Evolutionary conservation across 129 eudicot genomes (phyloP), one percentile per base, ranked within the genome.

Genomic region (Glebionis coronaria): DNA sequence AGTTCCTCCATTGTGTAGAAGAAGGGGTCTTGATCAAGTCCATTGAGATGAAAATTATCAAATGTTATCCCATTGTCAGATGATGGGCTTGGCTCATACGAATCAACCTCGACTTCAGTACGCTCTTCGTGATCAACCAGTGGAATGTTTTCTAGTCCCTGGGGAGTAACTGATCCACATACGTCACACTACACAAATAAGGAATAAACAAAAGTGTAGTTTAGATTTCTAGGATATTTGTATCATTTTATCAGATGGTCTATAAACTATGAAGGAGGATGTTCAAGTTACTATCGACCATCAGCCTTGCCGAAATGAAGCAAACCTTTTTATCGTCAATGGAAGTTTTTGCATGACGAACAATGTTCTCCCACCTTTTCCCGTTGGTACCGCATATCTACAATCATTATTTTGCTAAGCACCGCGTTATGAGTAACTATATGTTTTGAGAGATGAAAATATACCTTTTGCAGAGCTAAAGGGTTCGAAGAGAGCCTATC

Each of bases 311-410:
- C 25, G 2, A 23, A 38, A 53, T 12, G 63, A 40, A 69, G 12
- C 55, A 21, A 40, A 69, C 64, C 27, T 13, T 42, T 21, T 42
- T 44, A 55, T 44, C n/a, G 3, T 38, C 21, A 40, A 69, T 56
- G 12, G 55, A 7, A 3, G 65, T 42, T 42, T 55, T 69, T n/a
- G 73, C 73, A 55, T 69, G 65, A 44, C 44, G 54, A 40, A 69
- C 25, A 4, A 65, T 69, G 11, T 19, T 44, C 9, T 69, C 73
- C 54, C 63, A 69, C 23, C 19, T 56, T 69, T 56, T 69, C 4
- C 73, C 73, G 0, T 11, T 56, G 16, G 54, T 42, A 20, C 55
- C 44, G 23, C 44, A 69, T 69, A 69, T 69, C 73, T 69, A 68
- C 18, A 12, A 50, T 66, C 12, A 7, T 16, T 5, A 3, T 29